These are phyloP conservation scores for Daldinia vernicosa DNA, from an alignment of 495 filamentous ascomycete species.

Conservation along the genomic window DNA sequence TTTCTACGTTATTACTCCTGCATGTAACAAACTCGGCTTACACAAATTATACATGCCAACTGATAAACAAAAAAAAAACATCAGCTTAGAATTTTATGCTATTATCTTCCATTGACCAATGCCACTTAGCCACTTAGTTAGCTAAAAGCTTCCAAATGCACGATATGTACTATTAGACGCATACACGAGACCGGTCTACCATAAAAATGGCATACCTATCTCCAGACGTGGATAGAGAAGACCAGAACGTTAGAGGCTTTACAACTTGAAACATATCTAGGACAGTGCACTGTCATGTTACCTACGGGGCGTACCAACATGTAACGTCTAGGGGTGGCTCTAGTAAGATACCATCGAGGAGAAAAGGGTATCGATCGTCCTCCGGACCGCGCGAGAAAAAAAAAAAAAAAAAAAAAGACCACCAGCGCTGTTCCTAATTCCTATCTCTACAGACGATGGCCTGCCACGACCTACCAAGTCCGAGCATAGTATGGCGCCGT, in stretches of 20 bases:
- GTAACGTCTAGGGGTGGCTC: constrained; percentile 18
- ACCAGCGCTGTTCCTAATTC: constrained; percentile 19
- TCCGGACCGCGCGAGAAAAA: neutral
- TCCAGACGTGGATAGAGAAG: constrained; percentile 14
- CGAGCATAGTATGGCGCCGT: constrained; percentile 41
- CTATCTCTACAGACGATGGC: constrained; percentile 22
- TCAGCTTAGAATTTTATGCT: neutral
- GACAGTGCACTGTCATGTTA: constrained; percentile 31
- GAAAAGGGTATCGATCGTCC: constrained; percentile 37
- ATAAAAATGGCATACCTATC: neutral
- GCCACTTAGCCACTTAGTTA: neutral
- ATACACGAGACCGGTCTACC: neutral
- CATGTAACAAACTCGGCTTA: constrained; percentile 1
- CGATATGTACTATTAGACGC: neutral
- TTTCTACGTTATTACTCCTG: neutral
- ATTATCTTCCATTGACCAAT: neutral
- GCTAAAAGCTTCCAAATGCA: neutral
- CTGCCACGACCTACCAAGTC: constrained; percentile 27
- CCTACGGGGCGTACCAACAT: constrained; percentile 24
- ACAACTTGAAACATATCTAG: constrained; percentile 5
- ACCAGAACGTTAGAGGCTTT: constrained; percentile 1
- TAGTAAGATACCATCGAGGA: constrained; percentile 13
- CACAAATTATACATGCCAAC: constrained; percentile 1
- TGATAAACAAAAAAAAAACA: neutral
- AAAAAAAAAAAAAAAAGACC: constrained; percentile 9